phyloP scores from a whole-genome alignment of 1,284 basidiomycete species.

The Anthracocystis panici-leucophaei region DNA sequence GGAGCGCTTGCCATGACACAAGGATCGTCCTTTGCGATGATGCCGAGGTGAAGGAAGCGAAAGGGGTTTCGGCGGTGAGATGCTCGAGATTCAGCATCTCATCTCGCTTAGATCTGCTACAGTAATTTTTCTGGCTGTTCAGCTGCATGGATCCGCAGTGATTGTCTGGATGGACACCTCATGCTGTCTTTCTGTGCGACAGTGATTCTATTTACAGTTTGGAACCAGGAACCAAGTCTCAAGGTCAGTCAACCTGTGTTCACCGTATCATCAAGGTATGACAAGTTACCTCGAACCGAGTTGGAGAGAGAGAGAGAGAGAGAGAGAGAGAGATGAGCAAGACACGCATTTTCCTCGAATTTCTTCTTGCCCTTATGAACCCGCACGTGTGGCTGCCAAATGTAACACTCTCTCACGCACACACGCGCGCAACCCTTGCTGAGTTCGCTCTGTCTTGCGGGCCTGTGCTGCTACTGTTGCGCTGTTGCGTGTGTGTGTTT shows the following conservation, averaged over 20 bases:
- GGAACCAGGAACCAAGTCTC: no score
- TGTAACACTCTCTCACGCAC: not conserved
- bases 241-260: no score
- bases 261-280: no score
- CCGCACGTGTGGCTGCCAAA: constrained; percentile 6
- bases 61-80: not conserved
- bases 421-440: not conserved
- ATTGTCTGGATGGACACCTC: no score
- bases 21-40: not conserved
- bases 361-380: not conserved
- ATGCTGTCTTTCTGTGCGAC: no score
- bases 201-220: no score
- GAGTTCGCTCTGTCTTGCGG: not conserved
- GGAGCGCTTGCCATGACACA: not conserved
- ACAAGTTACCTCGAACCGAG: no score
- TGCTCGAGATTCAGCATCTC: constrained; percentile 2
- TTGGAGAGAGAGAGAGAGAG: constrained; percentile 1
- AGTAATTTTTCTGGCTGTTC: no score
- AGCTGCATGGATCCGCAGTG: no score
- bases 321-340: not conserved
- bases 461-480: constrained; percentile 2
- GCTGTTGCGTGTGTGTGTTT: no score
- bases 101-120: constrained; percentile 6
- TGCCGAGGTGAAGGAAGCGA: not conserved
- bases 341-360: not conserved